Evolutionary conservation across 1,284 basidiomycete genomes (phyloP), one percentile per base, ranked within the genome.

Genomic region (Rugiboletus extremiorientalis): DNA sequence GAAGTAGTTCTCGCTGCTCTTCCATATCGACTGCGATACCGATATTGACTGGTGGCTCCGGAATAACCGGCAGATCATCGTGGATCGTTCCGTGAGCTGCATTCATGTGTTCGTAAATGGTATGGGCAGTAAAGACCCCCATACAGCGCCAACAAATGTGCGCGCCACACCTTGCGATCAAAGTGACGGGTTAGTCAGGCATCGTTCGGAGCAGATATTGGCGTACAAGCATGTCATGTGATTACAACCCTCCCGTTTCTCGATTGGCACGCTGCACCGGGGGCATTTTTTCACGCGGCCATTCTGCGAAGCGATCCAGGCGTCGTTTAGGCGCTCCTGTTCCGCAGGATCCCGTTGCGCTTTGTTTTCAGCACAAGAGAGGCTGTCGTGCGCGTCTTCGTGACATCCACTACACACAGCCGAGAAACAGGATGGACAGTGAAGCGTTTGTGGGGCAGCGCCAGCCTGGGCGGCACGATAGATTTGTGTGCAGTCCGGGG

Each of bases 121-220:
- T 72, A 2, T 63, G 49, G 0, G 18, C 22, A 0, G 58, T 41
- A 55, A 80, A 80, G 7, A 65, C 48, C n/a, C 65, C 61, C 68
- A 77, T 66, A 54, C 83, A 84, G 8, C 69, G 69, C 83, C 82
- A 84, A 58, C 83, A 84, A 15, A 84, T 76, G 62, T 84, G 82
- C 10, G 76, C 76, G 1, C 78, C 77, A 52, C 83, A 85, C 53
- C 64, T 76, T 34, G 16, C 2, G 5, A 36, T 23, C 31, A 8
- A 27, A 0, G 18, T n/a, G 7, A 41, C 22, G 8, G 16, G 18
- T 46, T 9, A 45, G 23, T 48, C 5, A 45, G 7, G n/a, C n/a
- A 33, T 5, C 6, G 6, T 27, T 20, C 23, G 1, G 5, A 23
- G 23, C n/a, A n/a, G n/a, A n/a, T n/a, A n/a, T n/a, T 23, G 12